Base-by-base conservation (phyloP, 208 protist species). In the Trypanosoma boissoni region DNA sequence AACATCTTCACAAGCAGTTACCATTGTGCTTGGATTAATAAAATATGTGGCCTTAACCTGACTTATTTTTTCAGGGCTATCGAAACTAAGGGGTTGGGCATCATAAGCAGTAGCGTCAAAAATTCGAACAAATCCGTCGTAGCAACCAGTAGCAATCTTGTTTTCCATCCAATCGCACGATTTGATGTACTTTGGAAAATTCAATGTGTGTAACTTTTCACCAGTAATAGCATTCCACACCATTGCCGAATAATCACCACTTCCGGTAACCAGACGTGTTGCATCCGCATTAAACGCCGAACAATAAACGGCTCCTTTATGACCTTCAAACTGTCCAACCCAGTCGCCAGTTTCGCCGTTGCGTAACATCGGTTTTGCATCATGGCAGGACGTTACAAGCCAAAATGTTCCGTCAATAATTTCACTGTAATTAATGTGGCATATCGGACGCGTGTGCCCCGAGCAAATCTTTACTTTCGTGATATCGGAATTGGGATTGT, bases 311-410 rank as follows among this genome's bases (percentile, higher is more conserved):
- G 96, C 96, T 44, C 96, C 96, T 58, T 97, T 97, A 76, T 98
- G 96, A 3, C 92, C 96, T 55, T 96, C 89, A 57, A 98, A 98
- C 7, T 92, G 97, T 23, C 96, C 96, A 21, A 98, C 93, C 94
- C 96, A 98, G 64, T 97, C 96, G 29, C 96, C 94, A 7, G 92
- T 97, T 64, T 97, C 82, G 8, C 96, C 94, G 54, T 96, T 95
- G 36, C 93, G 78, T n/a, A 97, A 68, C 89, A 97, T 96, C 9
- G 96, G 90, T 48, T 94, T 95, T 10, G 89, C 75, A 60, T 97
- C 92, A 61, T 95, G 87, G 68, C 87, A 96, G 2, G 87, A 84
- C 26, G 85, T 93, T 31, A 93, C 88, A 74, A 96, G 90, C 88
- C 91, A 96, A 61, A 88, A 95, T 1, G 91, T 94, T 48, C 84